Percentiles rank a stretch among this genome's conserved stretches.
These are phyloP conservation scores for Scytalidium sp. DNA, from an alignment of 2,329 filamentous ascomycete species.

Conservation along the genomic window DNA sequence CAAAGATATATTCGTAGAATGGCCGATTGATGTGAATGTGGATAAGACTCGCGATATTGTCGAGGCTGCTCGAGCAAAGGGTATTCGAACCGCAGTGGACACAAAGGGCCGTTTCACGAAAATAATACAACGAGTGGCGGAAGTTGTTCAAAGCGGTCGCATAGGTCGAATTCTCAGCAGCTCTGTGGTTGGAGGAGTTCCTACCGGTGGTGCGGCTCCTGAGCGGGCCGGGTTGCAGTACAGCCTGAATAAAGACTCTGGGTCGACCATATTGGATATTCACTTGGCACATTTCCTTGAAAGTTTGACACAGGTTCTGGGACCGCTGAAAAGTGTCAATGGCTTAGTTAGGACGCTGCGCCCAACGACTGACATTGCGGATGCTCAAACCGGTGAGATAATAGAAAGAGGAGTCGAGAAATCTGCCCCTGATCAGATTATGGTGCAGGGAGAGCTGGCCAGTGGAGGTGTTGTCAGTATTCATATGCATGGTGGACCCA, in stretches of 20 bases:
- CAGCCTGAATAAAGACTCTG: conserved; percentile 44
- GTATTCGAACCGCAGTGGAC: conserved; percentile 40
- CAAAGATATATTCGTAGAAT: conserved; percentile 54
- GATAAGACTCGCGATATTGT: conserved; percentile 37
- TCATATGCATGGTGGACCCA: conserved; percentile 13
- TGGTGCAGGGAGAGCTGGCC: not conserved
- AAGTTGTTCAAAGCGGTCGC: conserved; percentile 39
- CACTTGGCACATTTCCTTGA: conserved; percentile 28
- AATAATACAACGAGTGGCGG: conserved; percentile 38
- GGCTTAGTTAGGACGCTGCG: conserved; percentile 25
- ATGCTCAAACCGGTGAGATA: conserved; percentile 14
- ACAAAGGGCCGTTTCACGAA: conserved; percentile 49
- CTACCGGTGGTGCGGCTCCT: conserved; percentile 64
- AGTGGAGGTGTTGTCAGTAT: not conserved
- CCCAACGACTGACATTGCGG: conserved; percentile 17
- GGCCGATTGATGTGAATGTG: conserved; percentile 47
- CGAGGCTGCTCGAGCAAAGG: conserved; percentile 28
- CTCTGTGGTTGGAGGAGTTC: conserved; percentile 27
- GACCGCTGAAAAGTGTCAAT: conserved; percentile 25
- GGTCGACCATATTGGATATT: conserved; percentile 26
- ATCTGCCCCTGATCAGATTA: not conserved
- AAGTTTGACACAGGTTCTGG: conserved; percentile 29
- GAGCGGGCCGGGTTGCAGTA: conserved; percentile 37
- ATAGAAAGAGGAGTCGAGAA: conserved; percentile 15
- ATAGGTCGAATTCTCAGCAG: conserved; percentile 51